Conservation (phyloP, 768 basidiomycete species). For the Lactifluus piperatus region DNA sequence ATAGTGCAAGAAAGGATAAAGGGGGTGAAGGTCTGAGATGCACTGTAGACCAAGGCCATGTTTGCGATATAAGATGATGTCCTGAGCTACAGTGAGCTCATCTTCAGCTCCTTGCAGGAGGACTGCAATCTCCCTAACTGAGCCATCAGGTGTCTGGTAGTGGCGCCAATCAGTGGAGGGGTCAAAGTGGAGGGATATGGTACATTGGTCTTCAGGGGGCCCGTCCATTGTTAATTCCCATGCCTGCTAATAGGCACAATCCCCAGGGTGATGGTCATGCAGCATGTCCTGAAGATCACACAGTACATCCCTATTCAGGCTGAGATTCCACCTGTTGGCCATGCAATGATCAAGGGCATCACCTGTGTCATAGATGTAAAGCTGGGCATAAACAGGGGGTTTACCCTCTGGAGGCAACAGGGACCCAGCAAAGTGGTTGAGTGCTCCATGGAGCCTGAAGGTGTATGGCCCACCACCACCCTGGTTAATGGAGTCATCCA, state of each 20-base stretch:
- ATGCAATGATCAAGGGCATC: not conserved
- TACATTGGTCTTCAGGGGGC: not conserved
- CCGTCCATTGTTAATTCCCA: not conserved
- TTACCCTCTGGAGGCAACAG: not conserved
- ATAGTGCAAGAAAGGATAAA: no score
- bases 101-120: not conserved
- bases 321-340: not conserved
- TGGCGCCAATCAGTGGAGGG: no score
- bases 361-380: no score
- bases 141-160: not conserved
- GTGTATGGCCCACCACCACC: no score
- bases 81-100: no score
- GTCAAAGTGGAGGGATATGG: constrained; percentile 22
- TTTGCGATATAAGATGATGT: not conserved
- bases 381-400: not conserved
- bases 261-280: not conserved
- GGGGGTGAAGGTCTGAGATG: not conserved
- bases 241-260: not conserved
- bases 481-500: no score
- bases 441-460: no score
- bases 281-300: no score
- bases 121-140: not conserved
- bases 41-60: not conserved
- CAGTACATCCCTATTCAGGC: not conserved
- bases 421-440: no score